Percentiles rank a stretch among this genome's conserved stretches.
phyloP scores from a whole-genome alignment of 2,329 filamentous ascomycete genomes.

The Trichothecium roseum region DNA sequence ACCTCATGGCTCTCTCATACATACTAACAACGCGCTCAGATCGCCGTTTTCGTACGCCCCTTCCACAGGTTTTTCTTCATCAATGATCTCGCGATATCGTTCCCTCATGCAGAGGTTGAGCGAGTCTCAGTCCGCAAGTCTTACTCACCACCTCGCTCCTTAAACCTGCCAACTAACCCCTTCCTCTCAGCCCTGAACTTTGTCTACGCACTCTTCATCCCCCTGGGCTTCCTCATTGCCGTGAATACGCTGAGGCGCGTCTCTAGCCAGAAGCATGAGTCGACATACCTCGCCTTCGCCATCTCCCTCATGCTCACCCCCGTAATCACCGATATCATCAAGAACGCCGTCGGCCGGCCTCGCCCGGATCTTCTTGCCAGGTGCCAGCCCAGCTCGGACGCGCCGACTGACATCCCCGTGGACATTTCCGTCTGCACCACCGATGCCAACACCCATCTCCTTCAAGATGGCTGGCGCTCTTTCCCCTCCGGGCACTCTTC shows the following conservation, averaged over 20 bases:
- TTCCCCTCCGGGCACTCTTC: slow-evolving; percentile 75
- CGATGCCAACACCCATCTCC: slow-evolving; percentile 51
- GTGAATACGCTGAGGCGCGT: slow-evolving; percentile 53
- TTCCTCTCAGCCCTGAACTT: slow-evolving; percentile 54
- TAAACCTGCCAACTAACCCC: not conserved
- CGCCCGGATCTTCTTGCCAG: slow-evolving; percentile 56
- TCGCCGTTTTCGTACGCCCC: slow-evolving; percentile 47
- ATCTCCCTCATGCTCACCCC: slow-evolving; percentile 68
- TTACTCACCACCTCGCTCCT: not conserved
- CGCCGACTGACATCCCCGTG: slow-evolving; percentile 42
- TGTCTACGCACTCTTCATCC: slow-evolving; percentile 65
- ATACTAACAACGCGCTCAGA: slow-evolving; percentile 10
- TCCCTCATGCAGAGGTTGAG: slow-evolving; percentile 75
- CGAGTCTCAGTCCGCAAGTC: slow-evolving; percentile 66
- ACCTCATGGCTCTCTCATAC: not conserved
- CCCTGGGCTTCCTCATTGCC: slow-evolving; percentile 53
- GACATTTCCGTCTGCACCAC: slow-evolving; percentile 65
- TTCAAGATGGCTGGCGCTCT: slow-evolving; percentile 77
- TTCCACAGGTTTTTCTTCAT: slow-evolving; percentile 94
- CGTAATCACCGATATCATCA: slow-evolving; percentile 82
- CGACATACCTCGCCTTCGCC: slow-evolving; percentile 70
- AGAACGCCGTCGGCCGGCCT: slow-evolving; percentile 76
- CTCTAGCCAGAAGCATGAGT: slow-evolving; percentile 69
- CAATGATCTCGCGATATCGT: slow-evolving; percentile 74
- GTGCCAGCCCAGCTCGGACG: slow-evolving; percentile 56